Evolutionary conservation across 2,329 filamentous ascomycete genomes (phyloP).

Genomic region (Ophiostoma novo-ulmi): DNA sequence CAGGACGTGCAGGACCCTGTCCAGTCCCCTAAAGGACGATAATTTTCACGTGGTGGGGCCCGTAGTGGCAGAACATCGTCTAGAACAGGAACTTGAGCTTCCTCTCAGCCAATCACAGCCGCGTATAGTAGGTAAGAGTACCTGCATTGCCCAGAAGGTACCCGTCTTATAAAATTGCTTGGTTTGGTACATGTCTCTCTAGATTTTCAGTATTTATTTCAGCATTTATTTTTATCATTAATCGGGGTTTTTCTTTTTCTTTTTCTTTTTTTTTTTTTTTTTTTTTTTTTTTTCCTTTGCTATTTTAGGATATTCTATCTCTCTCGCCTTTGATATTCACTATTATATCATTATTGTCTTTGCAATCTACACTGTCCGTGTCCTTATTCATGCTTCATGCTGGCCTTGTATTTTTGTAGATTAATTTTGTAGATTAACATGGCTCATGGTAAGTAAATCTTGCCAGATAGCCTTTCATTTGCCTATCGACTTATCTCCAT

Average conservation of each 20-base stretch:
- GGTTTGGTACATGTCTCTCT: background rate
- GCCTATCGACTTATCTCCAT: background rate
- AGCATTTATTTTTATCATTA: background rate
- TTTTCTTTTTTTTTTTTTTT: background rate
- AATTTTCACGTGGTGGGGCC: constrained; percentile 7
- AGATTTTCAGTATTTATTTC: background rate
- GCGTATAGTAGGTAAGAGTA: background rate
- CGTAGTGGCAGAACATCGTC: background rate
- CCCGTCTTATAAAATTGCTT: constrained; percentile 12
- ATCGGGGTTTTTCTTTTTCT: background rate
- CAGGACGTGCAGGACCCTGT: constrained; percentile 4
- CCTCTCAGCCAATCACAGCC: background rate
- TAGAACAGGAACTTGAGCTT: constrained; percentile 7
- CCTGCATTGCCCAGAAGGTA: constrained; percentile 8
- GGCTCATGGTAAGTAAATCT: background rate
- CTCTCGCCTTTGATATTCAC: background rate
- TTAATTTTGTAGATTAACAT: background rate
- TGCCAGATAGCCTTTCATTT: background rate
- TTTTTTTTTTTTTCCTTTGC: background rate
- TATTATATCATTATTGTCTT: background rate
- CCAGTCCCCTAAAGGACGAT: background rate
- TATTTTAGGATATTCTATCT: background rate
- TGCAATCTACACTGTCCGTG: background rate
- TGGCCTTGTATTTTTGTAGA: background rate
- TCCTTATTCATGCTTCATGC: background rate